These are phyloP conservation scores for Metarhizium robertsii DNA, from an alignment of 2,329 filamentous ascomycete species.

Conservation along the genomic window DNA sequence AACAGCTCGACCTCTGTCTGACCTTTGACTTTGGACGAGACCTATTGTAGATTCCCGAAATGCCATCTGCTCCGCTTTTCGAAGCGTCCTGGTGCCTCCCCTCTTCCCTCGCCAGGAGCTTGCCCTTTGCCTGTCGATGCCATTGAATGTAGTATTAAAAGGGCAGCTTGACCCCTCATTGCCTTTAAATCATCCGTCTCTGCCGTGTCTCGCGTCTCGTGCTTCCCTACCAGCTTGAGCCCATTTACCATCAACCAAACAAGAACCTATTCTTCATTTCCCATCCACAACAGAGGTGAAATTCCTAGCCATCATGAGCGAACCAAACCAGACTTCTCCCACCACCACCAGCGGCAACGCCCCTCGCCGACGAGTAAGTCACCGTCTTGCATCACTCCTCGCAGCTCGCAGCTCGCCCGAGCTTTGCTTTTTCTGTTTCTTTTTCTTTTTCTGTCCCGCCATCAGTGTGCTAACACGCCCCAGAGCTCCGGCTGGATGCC, in stretches of 20 bases:
- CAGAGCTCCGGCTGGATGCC: conserved; percentile 38
- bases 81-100: not conserved
- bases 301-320: conserved; percentile 17
- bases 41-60: not conserved
- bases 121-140: not conserved
- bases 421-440: too few relatives aligned
- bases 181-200: not conserved
- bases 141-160: not conserved
- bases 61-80: not conserved
- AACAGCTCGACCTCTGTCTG: not conserved
- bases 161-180: not conserved
- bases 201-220: not conserved
- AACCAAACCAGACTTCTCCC: conserved; percentile 15
- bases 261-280: not conserved
- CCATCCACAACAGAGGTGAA: not conserved
- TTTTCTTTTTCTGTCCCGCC: not conserved
- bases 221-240: not conserved
- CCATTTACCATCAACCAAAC: not conserved
- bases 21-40: not conserved
- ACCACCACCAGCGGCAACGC: conserved; percentile 7
- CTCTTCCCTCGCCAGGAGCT: not conserved
- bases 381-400: not conserved
- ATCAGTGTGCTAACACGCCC: not conserved
- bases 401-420: too few relatives aligned
- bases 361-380: conserved; percentile 21